These are phyloP conservation scores for Besnoitia besnoiti DNA, from an alignment of 169 alveolate species.

Conservation along the genomic window DNA sequence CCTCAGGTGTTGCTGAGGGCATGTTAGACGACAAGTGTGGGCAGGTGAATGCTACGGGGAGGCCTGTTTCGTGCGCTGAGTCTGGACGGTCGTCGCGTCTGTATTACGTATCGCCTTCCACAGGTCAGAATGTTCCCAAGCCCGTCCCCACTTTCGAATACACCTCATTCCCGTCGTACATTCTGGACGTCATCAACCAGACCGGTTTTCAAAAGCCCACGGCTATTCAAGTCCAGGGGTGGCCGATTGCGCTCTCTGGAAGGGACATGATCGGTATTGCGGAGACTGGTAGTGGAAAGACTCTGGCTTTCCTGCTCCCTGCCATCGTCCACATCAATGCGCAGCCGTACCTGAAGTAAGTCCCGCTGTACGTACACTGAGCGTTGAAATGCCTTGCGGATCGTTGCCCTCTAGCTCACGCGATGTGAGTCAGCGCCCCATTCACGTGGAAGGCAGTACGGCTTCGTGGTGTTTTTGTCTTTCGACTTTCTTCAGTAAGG, in stretches of 20 bases:
- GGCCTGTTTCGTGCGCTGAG: not conserved
- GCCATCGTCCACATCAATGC: conserved; percentile 89
- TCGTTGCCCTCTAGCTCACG: no score
- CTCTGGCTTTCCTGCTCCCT: conserved; percentile 93
- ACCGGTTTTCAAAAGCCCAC: conserved; percentile 93
- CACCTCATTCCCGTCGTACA: conserved; percentile 93
- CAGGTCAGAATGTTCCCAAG: conserved; percentile 80
- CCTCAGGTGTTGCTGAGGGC: not conserved
- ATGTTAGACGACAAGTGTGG: no score
- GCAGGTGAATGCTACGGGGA: not conserved
- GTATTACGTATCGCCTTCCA: not conserved
- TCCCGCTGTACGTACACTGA: no score
- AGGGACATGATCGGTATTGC: conserved; percentile 95
- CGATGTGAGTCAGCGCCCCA: no score
- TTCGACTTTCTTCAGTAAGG: conserved; percentile 73
- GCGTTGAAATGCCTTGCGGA: no score
- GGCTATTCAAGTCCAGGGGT: conserved; percentile 95
- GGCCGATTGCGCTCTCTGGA: conserved; percentile 94
- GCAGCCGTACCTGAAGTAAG: conserved; percentile 72
- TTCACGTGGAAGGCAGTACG: no score
- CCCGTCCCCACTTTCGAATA: conserved; percentile 92
- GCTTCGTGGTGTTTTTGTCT: no score
- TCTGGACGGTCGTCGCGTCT: not conserved
- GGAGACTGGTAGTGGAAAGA: conserved; percentile 97
- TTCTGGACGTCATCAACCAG: conserved; percentile 84